These are phyloP conservation scores for Phylloporus sp. DNA, from an alignment of 768 basidiomycete species.

Conservation along the genomic window DNA sequence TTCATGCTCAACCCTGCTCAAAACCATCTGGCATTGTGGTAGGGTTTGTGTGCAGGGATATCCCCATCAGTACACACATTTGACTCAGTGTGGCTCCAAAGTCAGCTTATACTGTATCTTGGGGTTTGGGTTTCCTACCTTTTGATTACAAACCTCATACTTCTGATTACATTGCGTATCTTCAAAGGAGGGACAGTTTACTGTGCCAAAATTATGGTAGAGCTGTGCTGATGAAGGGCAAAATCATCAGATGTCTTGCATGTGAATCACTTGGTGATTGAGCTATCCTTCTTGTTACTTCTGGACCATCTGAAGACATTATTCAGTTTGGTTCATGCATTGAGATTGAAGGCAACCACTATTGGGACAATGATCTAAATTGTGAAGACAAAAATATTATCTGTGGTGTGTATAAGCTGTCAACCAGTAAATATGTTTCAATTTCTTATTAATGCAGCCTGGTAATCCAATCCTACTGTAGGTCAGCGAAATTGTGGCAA, in stretches of 20 bases:
- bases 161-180: neutral
- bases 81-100: neutral
- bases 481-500: neutral
- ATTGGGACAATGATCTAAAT: conserved; percentile 1
- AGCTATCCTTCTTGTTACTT: neutral
- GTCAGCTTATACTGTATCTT: neutral
- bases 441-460: neutral
- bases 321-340: neutral
- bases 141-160: neutral
- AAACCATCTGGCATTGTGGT: too few species aligned
- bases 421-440: neutral
- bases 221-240: neutral
- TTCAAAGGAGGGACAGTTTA: neutral
- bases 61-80: neutral
- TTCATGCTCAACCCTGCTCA: too few species aligned
- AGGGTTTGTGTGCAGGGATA: too few species aligned
- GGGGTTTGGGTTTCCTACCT: neutral
- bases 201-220: neutral
- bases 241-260: neutral
- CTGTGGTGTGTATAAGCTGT: conserved; percentile 1
- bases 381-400: neutral
- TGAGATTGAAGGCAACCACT: neutral
- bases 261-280: neutral
- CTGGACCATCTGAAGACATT: neutral
- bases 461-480: neutral